Evolutionary conservation across 2,329 filamentous ascomycete genomes (phyloP).

Genomic region (Madurella fahalii): DNA sequence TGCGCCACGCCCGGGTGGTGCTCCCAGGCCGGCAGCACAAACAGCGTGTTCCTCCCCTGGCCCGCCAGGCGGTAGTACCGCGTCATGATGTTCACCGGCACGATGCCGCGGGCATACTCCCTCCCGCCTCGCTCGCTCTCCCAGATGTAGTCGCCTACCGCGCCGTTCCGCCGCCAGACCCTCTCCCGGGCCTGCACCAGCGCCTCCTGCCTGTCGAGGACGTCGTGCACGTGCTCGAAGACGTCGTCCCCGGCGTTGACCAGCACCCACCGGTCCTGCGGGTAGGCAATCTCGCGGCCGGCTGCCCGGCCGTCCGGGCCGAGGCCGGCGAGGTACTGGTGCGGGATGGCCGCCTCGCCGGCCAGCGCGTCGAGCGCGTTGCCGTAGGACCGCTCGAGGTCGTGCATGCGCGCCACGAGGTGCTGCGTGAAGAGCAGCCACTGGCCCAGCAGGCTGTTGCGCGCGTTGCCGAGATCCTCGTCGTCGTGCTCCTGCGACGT

Average conservation of each 20-base stretch:
- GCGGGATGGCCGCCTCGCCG: constrained; percentile 47
- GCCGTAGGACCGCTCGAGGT: constrained; percentile 52
- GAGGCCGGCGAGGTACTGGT: constrained; percentile 48
- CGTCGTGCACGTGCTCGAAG: constrained; percentile 41
- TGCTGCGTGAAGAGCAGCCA: constrained; percentile 52
- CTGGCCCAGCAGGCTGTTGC: constrained; percentile 53
- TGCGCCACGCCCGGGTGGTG: constrained; percentile 42
- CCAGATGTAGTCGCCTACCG: constrained; percentile 35
- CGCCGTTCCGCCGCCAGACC: constrained; percentile 34
- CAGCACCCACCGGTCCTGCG: constrained; percentile 54
- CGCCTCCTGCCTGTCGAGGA: constrained; percentile 45
- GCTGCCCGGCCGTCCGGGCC: constrained; percentile 48
- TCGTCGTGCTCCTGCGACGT: constrained; percentile 31
- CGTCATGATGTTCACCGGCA: constrained; percentile 46
- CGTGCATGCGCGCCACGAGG: constrained; percentile 51
- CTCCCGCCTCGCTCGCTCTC: constrained; percentile 27
- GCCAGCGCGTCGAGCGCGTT: constrained; percentile 48
- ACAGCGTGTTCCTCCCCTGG: constrained; percentile 44
- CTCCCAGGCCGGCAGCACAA: constrained; percentile 48
- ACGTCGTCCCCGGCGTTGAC: constrained; percentile 52
- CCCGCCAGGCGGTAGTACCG: constrained; percentile 50
- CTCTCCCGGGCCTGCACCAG: constrained; percentile 31
- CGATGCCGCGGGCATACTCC: constrained; percentile 41
- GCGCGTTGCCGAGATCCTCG: constrained; percentile 40
- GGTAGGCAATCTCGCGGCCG: constrained; percentile 49